Evolutionary conservation across 148 eudicot genomes (phyloP), one percentile per base, ranked within the genome.

Genomic region (Nyssa sinensis): DNA sequence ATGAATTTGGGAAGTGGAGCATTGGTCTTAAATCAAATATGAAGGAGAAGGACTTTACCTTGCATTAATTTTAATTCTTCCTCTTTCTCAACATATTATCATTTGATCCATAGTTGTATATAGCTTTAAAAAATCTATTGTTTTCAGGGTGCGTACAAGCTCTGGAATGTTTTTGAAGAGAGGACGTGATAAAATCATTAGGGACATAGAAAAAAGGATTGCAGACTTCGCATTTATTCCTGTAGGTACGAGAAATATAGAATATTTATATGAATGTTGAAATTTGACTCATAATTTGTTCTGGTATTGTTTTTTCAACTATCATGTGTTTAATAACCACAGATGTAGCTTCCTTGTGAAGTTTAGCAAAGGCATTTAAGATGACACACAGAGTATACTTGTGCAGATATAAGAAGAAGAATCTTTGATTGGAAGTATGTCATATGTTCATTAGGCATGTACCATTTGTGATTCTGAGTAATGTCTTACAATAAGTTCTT

Each of bases 131-230:
- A 14, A 11, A 11, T 44, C 2, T 44, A 3, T 1, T n/a, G 24
- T 74, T 16, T 84, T 71, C 86, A 91, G 98, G 87, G 98, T 90
- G 69, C 95, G 96, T n/a, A 94, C 98, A n/a, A 92, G 97, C 81
- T 94, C 95, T 71, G 97, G 95, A 77, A 88, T 74, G 82, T 87
- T 88, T 86, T 77, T 90, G 70, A 84, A 78, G 73, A 90, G 94
- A 80, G 97, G 91, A 14, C 76, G 78, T 39, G 97, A 92, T 75
- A 86, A 90, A 80, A 76, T 90, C 34, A 86, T 90, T 64, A 68
- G 81, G 71, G 74, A 78, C 65, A 92, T 90, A 80, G 97, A 92
- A 83, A 90, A 92, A 78, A 84, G 94, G 77, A 83, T 90, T 63
- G 94, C 97, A 39, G 95, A 92, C 76, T 87, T 84, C 76, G 81